These are phyloP conservation scores for Exophiala sp. DNA, from an alignment of 2,329 filamentous ascomycete genomes.

Conservation along the genomic window DNA sequence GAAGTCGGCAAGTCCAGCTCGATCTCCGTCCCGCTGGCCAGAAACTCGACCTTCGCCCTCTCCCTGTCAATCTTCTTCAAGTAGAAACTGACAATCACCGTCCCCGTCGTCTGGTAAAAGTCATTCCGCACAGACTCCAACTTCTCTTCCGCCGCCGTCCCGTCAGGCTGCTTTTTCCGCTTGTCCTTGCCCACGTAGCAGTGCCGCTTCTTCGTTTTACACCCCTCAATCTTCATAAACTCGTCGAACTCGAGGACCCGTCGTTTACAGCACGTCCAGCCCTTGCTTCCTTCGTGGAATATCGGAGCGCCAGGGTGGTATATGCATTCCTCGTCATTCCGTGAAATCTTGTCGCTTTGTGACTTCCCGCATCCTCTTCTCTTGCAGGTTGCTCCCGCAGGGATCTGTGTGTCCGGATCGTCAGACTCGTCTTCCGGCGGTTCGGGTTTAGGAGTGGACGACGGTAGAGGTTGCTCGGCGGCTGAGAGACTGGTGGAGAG, in stretches of 20 bases:
- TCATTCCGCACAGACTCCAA: constrained; percentile 59
- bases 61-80: constrained; percentile 95
- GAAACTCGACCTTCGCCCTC: constrained; percentile 68
- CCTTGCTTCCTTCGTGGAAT: constrained; percentile 98
- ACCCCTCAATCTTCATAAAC: constrained; percentile 94
- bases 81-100: constrained; percentile 87
- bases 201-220: constrained; percentile 75
- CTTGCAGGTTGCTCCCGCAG: constrained; percentile 71
- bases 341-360: constrained; percentile 47
- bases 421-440: constrained; percentile 81
- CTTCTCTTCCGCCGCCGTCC: constrained; percentile 43
- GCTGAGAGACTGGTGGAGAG: constrained; percentile 30
- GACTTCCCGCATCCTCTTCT: constrained; percentile 65
- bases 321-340: constrained; percentile 73
- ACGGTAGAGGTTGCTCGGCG: constrained; percentile 34
- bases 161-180: constrained; percentile 66
- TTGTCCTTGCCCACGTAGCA: constrained; percentile 76
- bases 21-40: constrained; percentile 48
- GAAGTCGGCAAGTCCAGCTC: constrained; percentile 79
- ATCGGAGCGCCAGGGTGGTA: constrained; percentile 88
- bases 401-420: constrained; percentile 69
- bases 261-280: constrained; percentile 94
- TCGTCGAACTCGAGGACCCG: constrained; percentile 95
- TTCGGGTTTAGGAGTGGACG: constrained; percentile 53
- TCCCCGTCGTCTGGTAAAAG: constrained; percentile 86